These are phyloP conservation scores for Suillus placidus DNA, from an alignment of 768 basidiomycete species.

Conservation along the genomic window DNA sequence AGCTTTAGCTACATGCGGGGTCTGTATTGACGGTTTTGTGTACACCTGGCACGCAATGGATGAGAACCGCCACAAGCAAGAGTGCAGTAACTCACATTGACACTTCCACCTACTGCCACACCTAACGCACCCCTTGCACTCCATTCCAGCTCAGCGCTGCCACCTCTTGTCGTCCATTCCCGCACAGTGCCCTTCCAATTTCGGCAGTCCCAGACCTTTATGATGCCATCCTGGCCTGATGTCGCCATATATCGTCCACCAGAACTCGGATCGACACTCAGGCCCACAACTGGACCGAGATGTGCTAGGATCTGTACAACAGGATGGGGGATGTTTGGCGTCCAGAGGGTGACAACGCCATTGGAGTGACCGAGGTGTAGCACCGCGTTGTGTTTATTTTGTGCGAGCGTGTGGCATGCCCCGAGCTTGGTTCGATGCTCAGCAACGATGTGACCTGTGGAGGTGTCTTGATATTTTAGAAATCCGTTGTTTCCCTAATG, in stretches of 20 bases:
- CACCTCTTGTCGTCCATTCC: slow-evolving; percentile 74
- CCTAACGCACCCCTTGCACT: slow-evolving; percentile 83
- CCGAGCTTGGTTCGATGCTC: slow-evolving; percentile 93
- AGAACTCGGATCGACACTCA: slow-evolving; percentile 82
- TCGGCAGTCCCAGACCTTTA: slow-evolving; percentile 96
- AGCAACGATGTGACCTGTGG: slow-evolving; percentile 84
- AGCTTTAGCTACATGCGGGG: slow-evolving; percentile 47
- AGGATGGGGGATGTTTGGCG: slow-evolving; percentile 89
- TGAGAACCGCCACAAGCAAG: slow-evolving; percentile 7
- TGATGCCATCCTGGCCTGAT: slow-evolving; percentile 80
- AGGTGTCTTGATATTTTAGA: slow-evolving; percentile 96
- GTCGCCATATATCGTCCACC: slow-evolving; percentile 93
- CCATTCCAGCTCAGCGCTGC: slow-evolving; percentile 75
- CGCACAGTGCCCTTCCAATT: slow-evolving; percentile 92
- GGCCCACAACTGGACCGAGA: slow-evolving; percentile 78
- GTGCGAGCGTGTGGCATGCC: slow-evolving; percentile 80
- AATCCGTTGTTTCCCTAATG: slow-evolving; percentile 82
- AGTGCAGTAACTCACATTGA: slow-evolving; percentile 61
- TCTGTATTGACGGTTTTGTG: slow-evolving; percentile 64
- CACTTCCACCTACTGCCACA: slow-evolving; percentile 79
- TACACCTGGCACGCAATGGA: slow-evolving; percentile 58
- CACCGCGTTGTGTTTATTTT: slow-evolving; percentile 92
- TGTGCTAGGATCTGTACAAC: slow-evolving; percentile 93
- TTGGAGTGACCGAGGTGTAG: slow-evolving; percentile 95
- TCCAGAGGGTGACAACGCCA: slow-evolving; percentile 95